A percentile compares a stretch with the other conserved stretches of the same genome.
Conservation (phyloP, 495 filamentous ascomycete species). For the Evansstolkia leycettana region DNA sequence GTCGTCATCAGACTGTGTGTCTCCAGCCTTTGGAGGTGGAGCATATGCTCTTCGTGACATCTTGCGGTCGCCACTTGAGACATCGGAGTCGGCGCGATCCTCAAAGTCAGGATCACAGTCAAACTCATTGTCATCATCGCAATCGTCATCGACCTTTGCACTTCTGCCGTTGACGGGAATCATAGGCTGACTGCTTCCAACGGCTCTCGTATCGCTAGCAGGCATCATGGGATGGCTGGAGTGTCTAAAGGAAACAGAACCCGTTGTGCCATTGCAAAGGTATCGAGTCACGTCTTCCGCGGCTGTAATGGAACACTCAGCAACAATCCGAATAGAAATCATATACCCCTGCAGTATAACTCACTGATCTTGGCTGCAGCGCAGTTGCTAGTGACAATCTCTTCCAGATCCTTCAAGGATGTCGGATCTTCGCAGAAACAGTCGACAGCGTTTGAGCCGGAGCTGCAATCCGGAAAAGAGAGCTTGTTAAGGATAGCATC, state of each 20-base stretch:
- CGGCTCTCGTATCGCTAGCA: not conserved
- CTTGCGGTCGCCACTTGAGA: too few relatives aligned
- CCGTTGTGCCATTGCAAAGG: not conserved
- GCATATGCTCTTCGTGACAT: too few relatives aligned
- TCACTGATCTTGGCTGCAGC: not conserved
- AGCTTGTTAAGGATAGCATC: not conserved
- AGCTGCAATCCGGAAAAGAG: not conserved
- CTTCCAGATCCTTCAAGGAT: not conserved
- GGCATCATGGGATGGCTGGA: not conserved
- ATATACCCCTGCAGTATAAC: not conserved
- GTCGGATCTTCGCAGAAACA: not conserved
- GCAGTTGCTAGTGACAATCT: not conserved
- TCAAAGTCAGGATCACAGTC: too few relatives aligned
- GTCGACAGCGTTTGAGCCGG: not conserved
- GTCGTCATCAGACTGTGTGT: too few relatives aligned
- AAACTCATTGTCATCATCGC: too few relatives aligned
- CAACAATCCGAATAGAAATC: not conserved
- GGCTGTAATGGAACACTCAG: not conserved
- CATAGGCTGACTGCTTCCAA: not conserved
- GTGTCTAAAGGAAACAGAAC: too few relatives aligned
- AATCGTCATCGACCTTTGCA: not conserved
- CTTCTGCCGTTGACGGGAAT: not conserved
- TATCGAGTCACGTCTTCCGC: not conserved
- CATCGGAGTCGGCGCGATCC: too few relatives aligned
- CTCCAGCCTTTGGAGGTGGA: not conserved